Base-by-base conservation (phyloP, 2,329 filamentous ascomycete species). In the Ophiostoma australiae region DNA sequence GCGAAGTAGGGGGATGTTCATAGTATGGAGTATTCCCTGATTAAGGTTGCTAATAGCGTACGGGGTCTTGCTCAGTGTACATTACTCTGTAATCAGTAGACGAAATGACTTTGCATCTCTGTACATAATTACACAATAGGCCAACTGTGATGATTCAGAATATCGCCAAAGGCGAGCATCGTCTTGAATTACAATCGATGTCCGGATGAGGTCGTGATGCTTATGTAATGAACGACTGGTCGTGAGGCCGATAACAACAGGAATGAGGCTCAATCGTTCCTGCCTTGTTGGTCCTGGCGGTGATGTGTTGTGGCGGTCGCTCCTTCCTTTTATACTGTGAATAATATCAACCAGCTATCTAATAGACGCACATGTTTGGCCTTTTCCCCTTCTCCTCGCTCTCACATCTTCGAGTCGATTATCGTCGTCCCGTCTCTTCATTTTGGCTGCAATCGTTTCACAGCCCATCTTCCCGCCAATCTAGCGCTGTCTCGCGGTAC, bases 401-500 rank as follows among this genome's bases (percentile, higher is more conserved):
- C 4, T n/a, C 20, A 65, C 17, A 31, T 31, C 27, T 31, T 31
- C 27, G 3, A 7, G 27, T 23, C 15, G 58, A 15, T 61, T 33
- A 3, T 11, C n/a, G 61, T 15, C 35, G n/a, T 58, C 44, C 39
- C 52, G 23, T 67, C 10, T 17, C 20, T 48, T 17, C 7, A 37
- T 52, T 6, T 41, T 20, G 17, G 20, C 44, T 39, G 15, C 61
- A 13, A 31, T 61, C 17, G 37, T 23, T 27, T 71, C 15, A 61
- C 48, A 71, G 63, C 70, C 70, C 70, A 72, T 65, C 63, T 58
- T 63, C 63, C 6, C 33, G 63, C 44, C 52, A 70, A 69, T 52
- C 37, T 58, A 69, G 35, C 35, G 13, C 33, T n/a, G 15, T 58
- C 23, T 20, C 37, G 70, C 70, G 70, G 70, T 67, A 35, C 33